Conservation (phyloP, 2,329 filamentous ascomycete species). For the Penicillium sp. region DNA sequence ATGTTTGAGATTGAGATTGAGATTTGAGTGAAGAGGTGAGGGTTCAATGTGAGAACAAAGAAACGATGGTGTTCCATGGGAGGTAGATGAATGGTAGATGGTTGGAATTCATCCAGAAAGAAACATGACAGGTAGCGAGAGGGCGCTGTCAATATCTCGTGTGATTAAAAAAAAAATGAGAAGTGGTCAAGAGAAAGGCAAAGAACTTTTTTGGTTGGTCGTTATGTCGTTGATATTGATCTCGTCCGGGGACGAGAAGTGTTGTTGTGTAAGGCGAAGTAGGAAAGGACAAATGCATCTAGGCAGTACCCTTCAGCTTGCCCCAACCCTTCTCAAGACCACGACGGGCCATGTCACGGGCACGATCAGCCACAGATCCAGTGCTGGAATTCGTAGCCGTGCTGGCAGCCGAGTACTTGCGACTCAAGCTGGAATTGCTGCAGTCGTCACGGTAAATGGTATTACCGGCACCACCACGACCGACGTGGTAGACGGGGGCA, state of each 20-base stretch:
- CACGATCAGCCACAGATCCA: slow-evolving; percentile 35
- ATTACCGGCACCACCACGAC: slow-evolving; percentile 62
- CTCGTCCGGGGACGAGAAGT: not conserved
- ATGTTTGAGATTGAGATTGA: slow-evolving; percentile 1
- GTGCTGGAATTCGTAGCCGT: slow-evolving; percentile 37
- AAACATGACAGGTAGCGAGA: slow-evolving; percentile 3
- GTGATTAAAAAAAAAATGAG: slow-evolving; percentile 4
- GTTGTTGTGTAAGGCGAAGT: not conserved
- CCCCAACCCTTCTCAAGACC: slow-evolving; percentile 42
- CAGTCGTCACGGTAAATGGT: slow-evolving; percentile 33
- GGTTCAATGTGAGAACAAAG: not conserved
- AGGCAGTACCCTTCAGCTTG: slow-evolving; percentile 39
- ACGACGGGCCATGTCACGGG: slow-evolving; percentile 36
- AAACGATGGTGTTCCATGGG: not conserved
- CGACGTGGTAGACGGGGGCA: slow-evolving; percentile 63
- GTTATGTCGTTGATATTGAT: slow-evolving; percentile 13
- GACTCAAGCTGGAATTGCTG: slow-evolving; percentile 29
- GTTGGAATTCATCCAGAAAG: not conserved
- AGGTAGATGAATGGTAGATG: not conserved
- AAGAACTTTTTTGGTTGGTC: slow-evolving; percentile 14
- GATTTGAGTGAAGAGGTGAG: slow-evolving; percentile 4
- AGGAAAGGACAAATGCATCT: slow-evolving; percentile 6
- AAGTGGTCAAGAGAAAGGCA: slow-evolving; percentile 2
- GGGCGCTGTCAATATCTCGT: not conserved
- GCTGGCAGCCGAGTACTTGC: slow-evolving; percentile 39